Evolutionary conservation across 2,329 filamentous ascomycete genomes (phyloP).

Genomic region (Penicillium hesseltinei): DNA sequence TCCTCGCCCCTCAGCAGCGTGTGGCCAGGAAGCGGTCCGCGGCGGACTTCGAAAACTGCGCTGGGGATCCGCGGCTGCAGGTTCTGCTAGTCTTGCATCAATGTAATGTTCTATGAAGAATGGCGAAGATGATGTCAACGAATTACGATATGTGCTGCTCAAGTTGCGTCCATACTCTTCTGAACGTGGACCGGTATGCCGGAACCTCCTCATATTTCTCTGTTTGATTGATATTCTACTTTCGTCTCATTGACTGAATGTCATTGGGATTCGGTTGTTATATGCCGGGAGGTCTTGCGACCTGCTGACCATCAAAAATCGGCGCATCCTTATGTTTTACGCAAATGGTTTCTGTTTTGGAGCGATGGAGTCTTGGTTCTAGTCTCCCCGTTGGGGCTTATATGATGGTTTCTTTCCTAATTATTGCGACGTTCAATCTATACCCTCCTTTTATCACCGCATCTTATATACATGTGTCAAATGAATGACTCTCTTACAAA

Average conservation of each 20-base stretch:
- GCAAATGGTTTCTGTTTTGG: not conserved
- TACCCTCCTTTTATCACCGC: conserved; percentile 6
- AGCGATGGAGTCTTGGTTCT: conserved; percentile 8
- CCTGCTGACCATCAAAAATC: conserved; percentile 13
- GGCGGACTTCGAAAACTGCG: conserved; percentile 45
- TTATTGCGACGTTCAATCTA: conserved; percentile 9
- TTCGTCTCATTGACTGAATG: not conserved
- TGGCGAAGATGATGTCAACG: conserved; percentile 10
- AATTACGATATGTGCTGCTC: conserved; percentile 4
- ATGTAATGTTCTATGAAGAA: not conserved
- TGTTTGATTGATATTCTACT: not conserved
- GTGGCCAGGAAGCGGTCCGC: conserved; percentile 48
- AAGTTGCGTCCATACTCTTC: not conserved
- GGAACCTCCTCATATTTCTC: not conserved
- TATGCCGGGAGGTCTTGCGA: not conserved
- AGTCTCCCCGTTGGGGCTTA: not conserved
- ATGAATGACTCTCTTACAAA: not conserved
- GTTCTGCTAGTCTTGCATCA: conserved; percentile 40
- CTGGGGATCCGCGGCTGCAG: conserved; percentile 41
- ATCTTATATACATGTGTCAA: not conserved
- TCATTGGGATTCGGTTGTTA: not conserved
- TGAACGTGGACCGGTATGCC: not conserved
- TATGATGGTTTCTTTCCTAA: not conserved
- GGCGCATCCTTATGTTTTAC: conserved; percentile 1
- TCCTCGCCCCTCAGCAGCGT: conserved; percentile 37